phyloP scores from a whole-genome alignment of 176 grass and related monocot species.

The Bromus sterilis region DNA sequence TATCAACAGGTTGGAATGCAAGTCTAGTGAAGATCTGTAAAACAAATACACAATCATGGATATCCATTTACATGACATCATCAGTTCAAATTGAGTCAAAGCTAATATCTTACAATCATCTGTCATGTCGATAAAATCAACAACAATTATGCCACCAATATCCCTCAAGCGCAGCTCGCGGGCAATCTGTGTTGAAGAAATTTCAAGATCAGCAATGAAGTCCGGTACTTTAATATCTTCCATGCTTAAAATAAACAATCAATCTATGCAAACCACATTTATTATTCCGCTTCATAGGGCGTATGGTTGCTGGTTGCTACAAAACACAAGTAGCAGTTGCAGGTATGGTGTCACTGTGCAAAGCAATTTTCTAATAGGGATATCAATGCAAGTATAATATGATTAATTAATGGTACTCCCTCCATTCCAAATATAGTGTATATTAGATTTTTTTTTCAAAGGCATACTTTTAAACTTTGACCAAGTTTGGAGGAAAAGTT shows the following conservation, averaged over 20 bases:
- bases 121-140: constrained; percentile 93
- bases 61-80: constrained; percentile 12
- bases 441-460: neutral
- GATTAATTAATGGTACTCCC: neutral
- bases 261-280: neutral
- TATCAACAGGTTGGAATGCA: neutral
- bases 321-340: neutral
- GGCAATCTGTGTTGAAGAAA: constrained; percentile 67
- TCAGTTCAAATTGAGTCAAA: constrained; percentile 4
- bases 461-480: neutral
- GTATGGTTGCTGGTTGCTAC: neutral
- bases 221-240: constrained; percentile 4
- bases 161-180: constrained; percentile 86
- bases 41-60: neutral
- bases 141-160: constrained; percentile 95
- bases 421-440: neutral
- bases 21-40: neutral
- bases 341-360: constrained; percentile 1
- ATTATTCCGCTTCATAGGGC: neutral
- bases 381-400: neutral
- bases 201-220: constrained; percentile 24
- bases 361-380: neutral
- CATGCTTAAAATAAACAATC: neutral
- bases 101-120: constrained; percentile 70
- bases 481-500: neutral